Percentiles rank a stretch among this genome's conserved stretches.
Conservation (phyloP, 805 yeast species). For the Isabelozyma pseudorhagii region DNA sequence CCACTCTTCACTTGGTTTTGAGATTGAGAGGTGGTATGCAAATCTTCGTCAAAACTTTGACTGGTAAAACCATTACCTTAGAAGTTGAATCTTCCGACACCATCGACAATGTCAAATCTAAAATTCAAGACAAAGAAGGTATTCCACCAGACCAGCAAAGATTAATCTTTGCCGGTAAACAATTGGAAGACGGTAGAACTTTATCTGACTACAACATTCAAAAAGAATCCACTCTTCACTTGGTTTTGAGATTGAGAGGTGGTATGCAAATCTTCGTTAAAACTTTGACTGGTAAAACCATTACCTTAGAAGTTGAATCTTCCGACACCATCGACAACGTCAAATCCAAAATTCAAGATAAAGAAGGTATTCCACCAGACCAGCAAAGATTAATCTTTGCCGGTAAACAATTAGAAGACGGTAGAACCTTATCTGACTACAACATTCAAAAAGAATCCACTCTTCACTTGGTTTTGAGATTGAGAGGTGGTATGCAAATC, state of each 20-base stretch:
- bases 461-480: conserved; percentile 29
- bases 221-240: conserved; percentile 40
- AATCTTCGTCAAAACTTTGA: conserved; percentile 38
- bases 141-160: conserved; percentile 46
- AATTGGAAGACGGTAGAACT: conserved; percentile 40
- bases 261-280: conserved; percentile 57
- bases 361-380: conserved; percentile 45
- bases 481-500: conserved; percentile 61
- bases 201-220: conserved; percentile 41
- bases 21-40: conserved; percentile 58
- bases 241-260: conserved; percentile 38
- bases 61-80: conserved; percentile 28
- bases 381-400: conserved; percentile 46
- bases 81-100: conserved; percentile 46
- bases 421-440: conserved; percentile 33
- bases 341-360: conserved; percentile 41
- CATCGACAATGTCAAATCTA: conserved; percentile 41
- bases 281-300: conserved; percentile 30
- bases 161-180: conserved; percentile 47
- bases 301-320: conserved; percentile 36
- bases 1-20: conserved; percentile 32
- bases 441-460: conserved; percentile 47
- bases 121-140: conserved; percentile 43
- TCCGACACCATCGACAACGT: conserved; percentile 45
- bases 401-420: conserved; percentile 46